Evolutionary conservation across 495 filamentous ascomycete genomes (phyloP), one percentile per base, ranked within the genome.

Genomic region (Rhypophila decipiens): DNA sequence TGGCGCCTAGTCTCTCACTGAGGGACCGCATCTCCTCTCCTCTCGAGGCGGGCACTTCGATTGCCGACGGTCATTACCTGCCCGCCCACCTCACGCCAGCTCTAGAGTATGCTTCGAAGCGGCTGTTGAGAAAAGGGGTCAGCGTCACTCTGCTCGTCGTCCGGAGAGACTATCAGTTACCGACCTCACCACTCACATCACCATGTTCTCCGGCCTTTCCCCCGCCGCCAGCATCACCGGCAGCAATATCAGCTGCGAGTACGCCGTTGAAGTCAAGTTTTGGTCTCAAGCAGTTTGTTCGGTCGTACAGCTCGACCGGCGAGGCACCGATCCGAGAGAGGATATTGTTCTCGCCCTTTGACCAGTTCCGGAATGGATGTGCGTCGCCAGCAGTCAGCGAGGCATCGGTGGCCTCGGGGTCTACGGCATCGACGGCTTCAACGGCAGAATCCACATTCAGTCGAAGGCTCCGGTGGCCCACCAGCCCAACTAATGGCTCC

Each of bases 11-110:
- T 18, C 58, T 71, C 59, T 58, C 60, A 42, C 47, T 73, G 39
- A 77, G 71, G 62, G 64, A 65, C 33, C 63, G 62, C 43, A 79
- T 78, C 50, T 78, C 76, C 1, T 67, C 72, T 33, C 75, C 76
- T n/a, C 67, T 79, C 33, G 76, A 77, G 50, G 75, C 76, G 15
- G 73, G 74, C 5, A 55, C 59, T 1, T 76, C 73, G 31, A 61
- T 78, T 36, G 63, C 71, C 36, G 75, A 77, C 42, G 56, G 57
- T 37, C 62, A 72, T 50, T 68, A 73, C 23, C 61, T 78, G 5
- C 72, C 76, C 2, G 49, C 56, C 24, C 59, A 63, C 34, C 46
- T 79, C 42, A 65, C 51, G 12, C 53, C 59, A 11, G 70, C 73
- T 24, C 58, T 79, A 5, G 70, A 76, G 12, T 78, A 78, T 49